Base-by-base conservation (phyloP, 768 basidiomycete genomes). In the Russula compacta region DNA sequence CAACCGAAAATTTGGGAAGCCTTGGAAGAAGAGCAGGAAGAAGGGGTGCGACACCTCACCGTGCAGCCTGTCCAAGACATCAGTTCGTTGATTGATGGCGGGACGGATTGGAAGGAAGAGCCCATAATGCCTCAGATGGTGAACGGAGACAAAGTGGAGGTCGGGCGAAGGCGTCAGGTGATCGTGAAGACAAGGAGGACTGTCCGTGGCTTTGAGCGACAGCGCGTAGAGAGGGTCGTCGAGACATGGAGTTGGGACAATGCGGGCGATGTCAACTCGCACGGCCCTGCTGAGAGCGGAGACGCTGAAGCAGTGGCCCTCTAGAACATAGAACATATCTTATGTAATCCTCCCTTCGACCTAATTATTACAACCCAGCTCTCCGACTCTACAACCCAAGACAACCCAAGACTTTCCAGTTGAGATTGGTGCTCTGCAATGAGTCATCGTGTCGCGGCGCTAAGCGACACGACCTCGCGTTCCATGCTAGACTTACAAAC, bases 1-100 rank as follows among this genome's bases (percentile, higher is more conserved):
- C 79, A 76, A 69, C 88, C 86, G 0, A 82, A 79, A 68, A 67
- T 67, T 35, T 91, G 89, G 89, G 87, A 88, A 63, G 73, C 68
- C 38, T 72, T 82, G 21, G 70, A 71, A 29, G 76, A 79, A 63
- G 71, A 72, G 12, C 73, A 75, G 17, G 73, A 71, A 17, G 79
- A 80, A 68, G 74, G 72, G 17, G 78, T 76, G 54, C 75, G 69
- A 11, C 70, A 68, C 53, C 70, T 67, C 17, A 69, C 74, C 57
- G 79, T 76, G 60, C 75, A 73, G 21, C 69, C 67, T 62, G 77
- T 81, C 1, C 65, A 68, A 21, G 72, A 69, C 38, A 76, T 73
- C 4, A 73, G 76, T 48, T 67, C 69, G 32, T 84, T 83, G 82
- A 67, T 69, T 44, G 75, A 73, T 33, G 71, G 67, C 12, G 67